These are phyloP conservation scores for Plectosphaerella cucumerina DNA, from an alignment of 2,329 filamentous ascomycete species.

Conservation along the genomic window DNA sequence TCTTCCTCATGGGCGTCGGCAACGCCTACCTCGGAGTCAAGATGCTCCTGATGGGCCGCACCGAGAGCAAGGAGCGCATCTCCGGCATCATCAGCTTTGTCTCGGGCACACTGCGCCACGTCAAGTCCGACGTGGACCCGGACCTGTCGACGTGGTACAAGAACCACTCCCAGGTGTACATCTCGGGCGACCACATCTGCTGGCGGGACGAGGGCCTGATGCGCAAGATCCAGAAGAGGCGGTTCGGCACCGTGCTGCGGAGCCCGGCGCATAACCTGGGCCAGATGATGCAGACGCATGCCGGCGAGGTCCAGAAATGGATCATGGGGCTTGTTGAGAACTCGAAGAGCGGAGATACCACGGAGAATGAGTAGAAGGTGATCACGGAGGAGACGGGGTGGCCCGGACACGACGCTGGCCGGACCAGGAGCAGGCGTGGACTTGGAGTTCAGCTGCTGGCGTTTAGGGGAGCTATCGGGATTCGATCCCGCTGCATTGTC, in stretches of 20 bases:
- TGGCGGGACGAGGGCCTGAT: conserved; percentile 63
- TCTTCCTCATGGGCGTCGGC: conserved; percentile 87
- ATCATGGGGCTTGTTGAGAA: conserved; percentile 36
- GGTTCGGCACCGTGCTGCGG: conserved; percentile 55
- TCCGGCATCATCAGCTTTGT: conserved; percentile 78
- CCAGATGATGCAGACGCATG: conserved; percentile 54
- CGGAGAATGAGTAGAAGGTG: conserved; percentile 37
- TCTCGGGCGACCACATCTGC: conserved; percentile 69
- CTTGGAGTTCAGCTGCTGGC: too few species aligned
- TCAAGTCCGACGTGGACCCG: conserved; percentile 75
- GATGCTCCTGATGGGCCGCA: conserved; percentile 71
- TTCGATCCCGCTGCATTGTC: too few species aligned
- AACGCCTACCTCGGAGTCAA: conserved; percentile 82
- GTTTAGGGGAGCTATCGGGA: too few species aligned
- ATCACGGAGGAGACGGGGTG: conserved; percentile 18
- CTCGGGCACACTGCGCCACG: conserved; percentile 68
- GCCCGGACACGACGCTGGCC: too few species aligned
- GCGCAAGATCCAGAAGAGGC: conserved; percentile 54
- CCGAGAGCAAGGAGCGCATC: conserved; percentile 63
- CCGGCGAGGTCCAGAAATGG: conserved; percentile 47
- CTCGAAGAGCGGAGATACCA: conserved; percentile 36
- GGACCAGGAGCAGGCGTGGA: too few species aligned
- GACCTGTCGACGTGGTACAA: conserved; percentile 78
- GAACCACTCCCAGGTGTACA: conserved; percentile 73
- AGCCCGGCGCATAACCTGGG: conserved; percentile 45